phyloP scores from a whole-genome alignment of 2,329 filamentous ascomycete species.

The Aspergillus quadricinctus region DNA sequence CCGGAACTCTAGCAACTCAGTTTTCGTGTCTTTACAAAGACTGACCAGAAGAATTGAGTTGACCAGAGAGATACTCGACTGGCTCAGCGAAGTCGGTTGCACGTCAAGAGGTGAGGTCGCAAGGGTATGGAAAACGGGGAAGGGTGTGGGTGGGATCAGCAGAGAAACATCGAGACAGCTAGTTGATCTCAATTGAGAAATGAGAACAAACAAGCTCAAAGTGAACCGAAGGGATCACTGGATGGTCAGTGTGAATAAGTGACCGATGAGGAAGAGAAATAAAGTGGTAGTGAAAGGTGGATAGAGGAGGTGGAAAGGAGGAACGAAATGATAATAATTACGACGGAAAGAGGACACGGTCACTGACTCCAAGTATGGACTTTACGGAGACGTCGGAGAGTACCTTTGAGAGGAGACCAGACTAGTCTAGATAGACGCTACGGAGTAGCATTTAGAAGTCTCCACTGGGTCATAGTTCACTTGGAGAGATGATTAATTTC shows the following conservation, averaged over 20 bases:
- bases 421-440: background rate
- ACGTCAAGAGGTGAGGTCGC: constrained; percentile 5
- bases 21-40: background rate
- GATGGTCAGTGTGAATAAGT: background rate
- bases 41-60: background rate
- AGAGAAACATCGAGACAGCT: constrained; percentile 15
- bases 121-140: background rate
- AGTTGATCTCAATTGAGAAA: background rate
- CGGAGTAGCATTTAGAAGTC: background rate
- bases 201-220: background rate
- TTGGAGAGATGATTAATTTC: background rate
- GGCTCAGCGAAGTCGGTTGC: constrained; percentile 2
- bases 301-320: constrained; percentile 6
- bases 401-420: background rate
- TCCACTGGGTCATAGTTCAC: background rate
- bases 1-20: background rate
- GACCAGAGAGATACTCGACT: constrained; percentile 1
- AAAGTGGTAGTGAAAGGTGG: background rate
- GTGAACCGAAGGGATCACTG: background rate
- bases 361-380: background rate
- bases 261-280: background rate
- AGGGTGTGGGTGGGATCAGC: constrained; percentile 13
- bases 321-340: background rate
- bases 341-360: background rate
- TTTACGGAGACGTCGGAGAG: too few relatives aligned